Evolutionary conservation across 1,284 basidiomycete species (phyloP), one percentile per base, ranked within the genome.

Genomic region (Veloporphyrellus conicus): DNA sequence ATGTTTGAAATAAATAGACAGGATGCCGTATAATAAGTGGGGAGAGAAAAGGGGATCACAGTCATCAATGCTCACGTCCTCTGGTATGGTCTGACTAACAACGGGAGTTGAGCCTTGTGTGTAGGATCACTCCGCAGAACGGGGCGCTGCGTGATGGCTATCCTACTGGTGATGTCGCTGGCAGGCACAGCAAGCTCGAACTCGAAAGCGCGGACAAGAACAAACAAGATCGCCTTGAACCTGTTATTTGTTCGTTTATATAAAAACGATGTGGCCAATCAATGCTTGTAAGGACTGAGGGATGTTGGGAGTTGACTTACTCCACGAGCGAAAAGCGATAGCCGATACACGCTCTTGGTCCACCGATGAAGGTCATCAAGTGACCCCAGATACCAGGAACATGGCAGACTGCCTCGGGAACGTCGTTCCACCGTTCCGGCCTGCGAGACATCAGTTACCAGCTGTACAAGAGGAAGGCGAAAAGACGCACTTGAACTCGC

Each of bases 271-370:
- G 19, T 11, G 34, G 16, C 5, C 10, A 6, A 20, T 35, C 34
- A 35, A 33, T 20, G 34, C 12, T 35, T 2, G 18, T 33, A 33
- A n/a, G n/a, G n/a, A n/a, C n/a, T n/a, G n/a, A n/a, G n/a, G 23
- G 23, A 5, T 25, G 8, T 25, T 25, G 2, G 6, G 25, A 18
- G 4, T n/a, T 1, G 11, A 63, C 71, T 50, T 54, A 81, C 79
- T 88, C 84, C 16, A 79, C 69, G 19, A 88, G 56, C 2, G 84
- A 75, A 58, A 89, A 87, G 5, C 82, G 76, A 60, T 82, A 87
- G 0, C 85, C 85, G 36, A 84, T 84, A 57, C 82, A 84, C 2
- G 79, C 72, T 29, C 75, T 73, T 7, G 79, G 73, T 1, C 82
- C 82, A 18, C 77, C 77, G 3, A 80, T 54, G 70, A 87, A 87